phyloP scores from a whole-genome alignment of 2,329 filamentous ascomycete genomes.

The Macrophomina pseudophaseolina region DNA sequence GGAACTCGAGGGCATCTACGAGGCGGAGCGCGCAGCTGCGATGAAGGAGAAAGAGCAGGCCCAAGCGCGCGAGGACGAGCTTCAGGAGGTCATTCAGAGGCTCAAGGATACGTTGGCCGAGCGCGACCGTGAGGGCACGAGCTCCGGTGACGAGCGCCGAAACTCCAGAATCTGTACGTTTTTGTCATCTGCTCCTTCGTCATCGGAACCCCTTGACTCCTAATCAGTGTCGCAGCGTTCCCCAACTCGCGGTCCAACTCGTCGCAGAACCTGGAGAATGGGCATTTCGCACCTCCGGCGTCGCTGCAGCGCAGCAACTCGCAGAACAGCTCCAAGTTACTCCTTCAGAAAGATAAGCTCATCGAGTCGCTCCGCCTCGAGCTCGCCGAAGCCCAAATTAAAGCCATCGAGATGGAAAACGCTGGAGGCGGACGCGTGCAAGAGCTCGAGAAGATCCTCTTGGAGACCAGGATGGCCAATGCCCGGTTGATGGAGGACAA shows the following conservation, averaged over 20 bases:
- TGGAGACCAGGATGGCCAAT: constrained; percentile 95
- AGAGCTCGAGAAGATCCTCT: constrained; percentile 86
- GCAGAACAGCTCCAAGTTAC: constrained; percentile 83
- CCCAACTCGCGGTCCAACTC: constrained; percentile 49
- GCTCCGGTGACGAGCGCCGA: constrained; percentile 35
- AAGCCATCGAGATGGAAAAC: constrained; percentile 92
- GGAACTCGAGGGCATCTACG: constrained; percentile 91
- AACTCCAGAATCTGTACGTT: constrained; percentile 23
- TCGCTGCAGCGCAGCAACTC: constrained; percentile 87
- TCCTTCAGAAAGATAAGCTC: constrained; percentile 94
- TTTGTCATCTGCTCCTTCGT: background rate
- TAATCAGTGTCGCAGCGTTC: constrained; percentile 19
- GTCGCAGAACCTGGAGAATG: constrained; percentile 73
- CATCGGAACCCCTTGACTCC: constrained; percentile 14
- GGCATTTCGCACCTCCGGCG: constrained; percentile 84
- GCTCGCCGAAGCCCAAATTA: constrained; percentile 93
- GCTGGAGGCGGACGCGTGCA: constrained; percentile 84
- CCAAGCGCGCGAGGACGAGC: constrained; percentile 81
- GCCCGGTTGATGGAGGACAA: constrained; percentile 97
- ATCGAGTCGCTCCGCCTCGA: constrained; percentile 93
- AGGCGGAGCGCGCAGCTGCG: constrained; percentile 84
- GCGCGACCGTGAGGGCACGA: constrained; percentile 63
- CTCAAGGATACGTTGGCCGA: constrained; percentile 88
- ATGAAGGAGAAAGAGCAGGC: constrained; percentile 93
- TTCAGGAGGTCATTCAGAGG: constrained; percentile 87